Evolutionary conservation across 1,284 basidiomycete genomes (phyloP).

Genomic region (Lignosus rhinocerotis): DNA sequence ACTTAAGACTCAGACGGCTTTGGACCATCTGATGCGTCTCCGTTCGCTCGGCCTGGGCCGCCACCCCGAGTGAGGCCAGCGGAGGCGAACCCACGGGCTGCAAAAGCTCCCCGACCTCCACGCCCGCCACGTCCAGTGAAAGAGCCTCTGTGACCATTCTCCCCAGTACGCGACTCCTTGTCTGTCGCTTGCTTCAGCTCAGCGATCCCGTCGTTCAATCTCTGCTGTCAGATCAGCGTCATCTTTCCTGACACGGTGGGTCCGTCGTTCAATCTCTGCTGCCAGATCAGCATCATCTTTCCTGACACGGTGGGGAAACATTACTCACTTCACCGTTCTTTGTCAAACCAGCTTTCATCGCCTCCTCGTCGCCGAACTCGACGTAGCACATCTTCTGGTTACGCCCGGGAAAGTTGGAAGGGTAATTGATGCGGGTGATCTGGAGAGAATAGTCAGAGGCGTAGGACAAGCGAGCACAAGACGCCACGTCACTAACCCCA

Average conservation of each 20-base stretch:
- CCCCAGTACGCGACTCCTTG: conserved; percentile 51
- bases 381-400: conserved; percentile 71
- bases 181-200: conserved; percentile 72
- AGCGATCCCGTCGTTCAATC: conserved; percentile 61
- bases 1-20: conserved; percentile 25
- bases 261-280: conserved; percentile 66
- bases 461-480: background rate
- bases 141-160: conserved; percentile 38
- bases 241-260: background rate
- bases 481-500: conserved; percentile 47
- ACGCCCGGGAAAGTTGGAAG: conserved; percentile 49
- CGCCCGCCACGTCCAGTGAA: conserved; percentile 55
- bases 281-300: background rate
- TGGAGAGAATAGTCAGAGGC: conserved; percentile 31
- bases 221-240: conserved; percentile 41
- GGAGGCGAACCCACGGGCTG: conserved; percentile 62
- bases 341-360: conserved; percentile 76
- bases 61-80: conserved; percentile 61
- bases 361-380: conserved; percentile 84
- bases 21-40: conserved; percentile 29
- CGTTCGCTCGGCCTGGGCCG: conserved; percentile 33
- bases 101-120: conserved; percentile 56
- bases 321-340: conserved; percentile 67
- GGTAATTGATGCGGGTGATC: conserved; percentile 76
- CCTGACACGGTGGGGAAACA: background rate